Conservation (phyloP, 2,329 filamentous ascomycete species). For the Ramularia endophylla region DNA sequence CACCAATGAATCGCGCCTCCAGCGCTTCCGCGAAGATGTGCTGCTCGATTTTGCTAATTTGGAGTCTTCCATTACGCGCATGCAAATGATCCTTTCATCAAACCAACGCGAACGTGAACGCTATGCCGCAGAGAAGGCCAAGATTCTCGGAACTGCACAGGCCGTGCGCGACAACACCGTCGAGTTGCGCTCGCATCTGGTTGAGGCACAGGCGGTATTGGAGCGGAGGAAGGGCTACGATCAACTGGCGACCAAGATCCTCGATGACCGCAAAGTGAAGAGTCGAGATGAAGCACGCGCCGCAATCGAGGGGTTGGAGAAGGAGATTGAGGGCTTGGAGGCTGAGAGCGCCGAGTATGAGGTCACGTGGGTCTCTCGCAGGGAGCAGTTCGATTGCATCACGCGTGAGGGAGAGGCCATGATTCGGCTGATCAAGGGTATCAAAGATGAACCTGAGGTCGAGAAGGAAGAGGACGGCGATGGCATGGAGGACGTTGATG, state of each 20-base stretch:
- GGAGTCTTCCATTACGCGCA: conserved; percentile 76
- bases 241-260: conserved; percentile 80
- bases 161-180: conserved; percentile 69
- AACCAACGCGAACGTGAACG: conserved; percentile 78
- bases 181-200: conserved; percentile 66
- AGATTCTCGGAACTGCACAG: conserved; percentile 73
- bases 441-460: conserved; percentile 89
- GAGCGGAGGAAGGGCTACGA: conserved; percentile 80
- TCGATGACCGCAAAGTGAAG: conserved; percentile 69
- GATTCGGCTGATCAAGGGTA: conserved; percentile 78
- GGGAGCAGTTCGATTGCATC: conserved; percentile 81
- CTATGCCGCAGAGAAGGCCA: conserved; percentile 72
- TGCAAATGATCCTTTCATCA: conserved; percentile 78
- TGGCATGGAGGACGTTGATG: conserved; percentile 52
- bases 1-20: conserved; percentile 39
- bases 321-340: conserved; percentile 83
- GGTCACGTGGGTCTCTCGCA: conserved; percentile 74
- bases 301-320: conserved; percentile 73
- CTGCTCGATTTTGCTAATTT: conserved; percentile 84
- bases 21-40: conserved; percentile 71
- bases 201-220: conserved; percentile 68
- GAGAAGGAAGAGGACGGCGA: conserved; percentile 73
- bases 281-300: conserved; percentile 77
- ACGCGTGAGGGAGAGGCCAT: conserved; percentile 88
- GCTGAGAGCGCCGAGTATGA: conserved; percentile 77